phyloP scores from a whole-genome alignment of 345 rosid species.

The Mercurialis annua region DNA sequence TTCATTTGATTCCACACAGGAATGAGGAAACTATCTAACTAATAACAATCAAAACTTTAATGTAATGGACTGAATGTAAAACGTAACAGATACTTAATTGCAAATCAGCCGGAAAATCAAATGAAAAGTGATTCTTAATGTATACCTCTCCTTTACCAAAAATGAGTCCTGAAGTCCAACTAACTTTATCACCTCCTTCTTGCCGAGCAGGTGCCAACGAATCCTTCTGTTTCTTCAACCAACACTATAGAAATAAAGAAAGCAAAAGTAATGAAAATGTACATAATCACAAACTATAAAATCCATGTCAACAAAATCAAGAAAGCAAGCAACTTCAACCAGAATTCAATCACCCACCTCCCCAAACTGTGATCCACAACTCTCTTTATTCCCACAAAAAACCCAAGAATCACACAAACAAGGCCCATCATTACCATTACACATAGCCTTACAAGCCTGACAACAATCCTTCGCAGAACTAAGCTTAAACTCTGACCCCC shows the following conservation, averaged over 20 bases:
- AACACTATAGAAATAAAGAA: constrained; percentile 52
- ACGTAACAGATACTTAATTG: no score
- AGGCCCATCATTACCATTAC: constrained; percentile 80
- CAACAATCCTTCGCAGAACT: constrained; percentile 70
- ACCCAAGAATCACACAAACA: constrained; percentile 98
- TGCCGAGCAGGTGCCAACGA: constrained; percentile 57
- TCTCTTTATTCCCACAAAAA: constrained; percentile 66
- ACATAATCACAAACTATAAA: not conserved
- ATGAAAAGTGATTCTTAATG: not conserved
- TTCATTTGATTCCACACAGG: no score
- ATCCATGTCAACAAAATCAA: constrained; percentile 2
- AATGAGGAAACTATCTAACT: no score
- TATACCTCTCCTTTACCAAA: constrained; percentile 93
- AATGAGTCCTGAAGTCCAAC: constrained; percentile 92
- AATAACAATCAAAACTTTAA: no score
- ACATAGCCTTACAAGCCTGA: constrained; percentile 84
- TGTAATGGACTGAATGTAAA: no score
- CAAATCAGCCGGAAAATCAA: no score
- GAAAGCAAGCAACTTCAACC: not conserved
- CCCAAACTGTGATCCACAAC: constrained; percentile 82
- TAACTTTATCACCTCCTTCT: constrained; percentile 50
- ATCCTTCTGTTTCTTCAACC: constrained; percentile 97
- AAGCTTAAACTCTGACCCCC: constrained; percentile 93
- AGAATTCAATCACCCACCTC: constrained; percentile 55
- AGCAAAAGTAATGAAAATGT: constrained; percentile 5